Evolutionary conservation across 768 basidiomycete species (phyloP).

Genomic region (Gloeopeniophorella convolvens): DNA sequence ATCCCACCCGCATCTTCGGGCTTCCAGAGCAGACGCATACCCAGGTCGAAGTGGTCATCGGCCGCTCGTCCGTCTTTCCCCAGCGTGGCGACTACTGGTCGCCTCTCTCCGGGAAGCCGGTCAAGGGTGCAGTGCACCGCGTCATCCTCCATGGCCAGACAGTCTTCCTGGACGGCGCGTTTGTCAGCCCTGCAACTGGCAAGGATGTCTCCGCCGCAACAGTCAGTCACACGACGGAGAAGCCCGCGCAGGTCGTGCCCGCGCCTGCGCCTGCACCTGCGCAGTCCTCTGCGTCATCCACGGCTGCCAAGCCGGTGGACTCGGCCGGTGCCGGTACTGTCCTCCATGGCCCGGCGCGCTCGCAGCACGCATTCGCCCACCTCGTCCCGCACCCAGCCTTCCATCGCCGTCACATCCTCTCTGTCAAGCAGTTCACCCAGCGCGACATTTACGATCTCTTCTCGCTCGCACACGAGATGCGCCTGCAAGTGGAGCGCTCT

Average conservation of each 20-base stretch:
- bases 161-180: slow-evolving; percentile 77
- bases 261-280: slow-evolving; percentile 2
- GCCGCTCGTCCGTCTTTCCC: slow-evolving; percentile 57
- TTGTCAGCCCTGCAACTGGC: slow-evolving; percentile 54
- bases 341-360: slow-evolving; percentile 29
- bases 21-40: slow-evolving; percentile 83
- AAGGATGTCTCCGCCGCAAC: slow-evolving; percentile 63
- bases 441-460: slow-evolving; percentile 92
- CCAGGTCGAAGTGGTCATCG: slow-evolving; percentile 88
- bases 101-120: slow-evolving; percentile 56
- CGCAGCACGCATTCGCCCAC: slow-evolving; percentile 39
- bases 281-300: background rate
- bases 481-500: slow-evolving; percentile 87
- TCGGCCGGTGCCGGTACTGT: slow-evolving; percentile 3
- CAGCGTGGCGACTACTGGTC: slow-evolving; percentile 64
- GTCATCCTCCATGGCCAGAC: slow-evolving; percentile 89
- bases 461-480: slow-evolving; percentile 94
- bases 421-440: slow-evolving; percentile 88
- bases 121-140: slow-evolving; percentile 78
- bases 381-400: slow-evolving; percentile 74
- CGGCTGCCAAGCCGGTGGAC: slow-evolving; percentile 5
- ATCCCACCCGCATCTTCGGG: slow-evolving; percentile 87
- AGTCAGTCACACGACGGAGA: slow-evolving; percentile 12
- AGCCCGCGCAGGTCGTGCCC: background rate
- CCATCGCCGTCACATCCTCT: slow-evolving; percentile 88